A percentile compares a stretch with the other conserved stretches of the same genome.
These are phyloP conservation scores for Penicillium sp. DNA, from an alignment of 2,329 filamentous ascomycete species.

Conservation along the genomic window DNA sequence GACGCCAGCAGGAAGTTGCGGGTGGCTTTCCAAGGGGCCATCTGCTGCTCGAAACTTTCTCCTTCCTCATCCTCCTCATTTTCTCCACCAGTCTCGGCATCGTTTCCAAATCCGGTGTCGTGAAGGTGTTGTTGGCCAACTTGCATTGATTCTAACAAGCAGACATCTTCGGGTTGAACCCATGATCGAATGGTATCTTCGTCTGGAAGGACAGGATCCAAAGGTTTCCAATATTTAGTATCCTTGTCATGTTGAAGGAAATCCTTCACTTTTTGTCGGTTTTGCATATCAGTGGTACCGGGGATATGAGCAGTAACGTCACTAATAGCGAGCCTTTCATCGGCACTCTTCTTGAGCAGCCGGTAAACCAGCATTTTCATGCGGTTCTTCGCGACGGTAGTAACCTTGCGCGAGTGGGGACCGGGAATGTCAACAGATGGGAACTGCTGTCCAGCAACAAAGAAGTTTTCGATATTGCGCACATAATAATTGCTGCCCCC, in stretches of 20 bases:
- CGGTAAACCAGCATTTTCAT: slow-evolving; percentile 95
- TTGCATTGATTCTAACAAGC: slow-evolving; percentile 93
- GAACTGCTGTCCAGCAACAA: slow-evolving; percentile 88
- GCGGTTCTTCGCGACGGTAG: slow-evolving; percentile 92
- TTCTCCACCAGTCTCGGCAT: slow-evolving; percentile 64
- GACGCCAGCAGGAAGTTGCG: slow-evolving; percentile 96
- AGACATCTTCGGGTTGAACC: slow-evolving; percentile 95
- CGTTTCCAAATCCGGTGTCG: slow-evolving; percentile 80
- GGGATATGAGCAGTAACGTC: slow-evolving; percentile 90
- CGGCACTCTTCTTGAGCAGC: slow-evolving; percentile 73
- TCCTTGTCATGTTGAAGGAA: slow-evolving; percentile 91
- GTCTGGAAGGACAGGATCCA: slow-evolving; percentile 70
- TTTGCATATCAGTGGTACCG: slow-evolving; percentile 91
- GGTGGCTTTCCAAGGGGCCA: slow-evolving; percentile 94
- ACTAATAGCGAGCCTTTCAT: slow-evolving; percentile 68
- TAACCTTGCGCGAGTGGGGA: slow-evolving; percentile 90
- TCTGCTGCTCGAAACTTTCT: slow-evolving; percentile 78
- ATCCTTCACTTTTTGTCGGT: slow-evolving; percentile 93
- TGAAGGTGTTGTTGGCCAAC: slow-evolving; percentile 86
- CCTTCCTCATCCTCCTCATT: slow-evolving; percentile 65
- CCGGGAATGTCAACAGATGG: slow-evolving; percentile 90
- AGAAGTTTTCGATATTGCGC: slow-evolving; percentile 86
- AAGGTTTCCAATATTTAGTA: slow-evolving; percentile 80
- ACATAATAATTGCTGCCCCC: slow-evolving; percentile 79
- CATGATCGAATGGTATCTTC: slow-evolving; percentile 77